Conservation (phyloP, 768 basidiomycete species). For the Mycena alexandri region DNA sequence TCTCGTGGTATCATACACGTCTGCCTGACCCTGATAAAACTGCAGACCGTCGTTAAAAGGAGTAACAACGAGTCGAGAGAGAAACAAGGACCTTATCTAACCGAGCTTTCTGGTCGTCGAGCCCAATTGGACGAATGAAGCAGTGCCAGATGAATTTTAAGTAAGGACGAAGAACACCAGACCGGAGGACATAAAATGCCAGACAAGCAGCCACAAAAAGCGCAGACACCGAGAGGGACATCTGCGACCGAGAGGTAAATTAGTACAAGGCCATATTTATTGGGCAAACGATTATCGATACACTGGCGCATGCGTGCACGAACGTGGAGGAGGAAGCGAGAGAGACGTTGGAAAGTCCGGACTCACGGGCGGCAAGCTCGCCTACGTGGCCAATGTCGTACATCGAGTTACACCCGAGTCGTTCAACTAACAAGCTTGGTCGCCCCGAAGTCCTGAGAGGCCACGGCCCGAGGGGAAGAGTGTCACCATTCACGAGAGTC, state of each 20-base stretch:
- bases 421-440: too few species aligned
- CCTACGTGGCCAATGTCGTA: neutral
- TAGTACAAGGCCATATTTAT: slow-evolving; percentile 21
- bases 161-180: slow-evolving; percentile 51
- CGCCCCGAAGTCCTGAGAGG: too few species aligned
- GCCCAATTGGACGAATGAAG: slow-evolving; percentile 58
- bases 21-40: slow-evolving; percentile 79
- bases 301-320: slow-evolving; percentile 25
- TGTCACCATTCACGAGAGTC: too few species aligned
- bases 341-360: slow-evolving; percentile 10
- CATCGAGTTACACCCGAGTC: too few species aligned
- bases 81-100: slow-evolving; percentile 55
- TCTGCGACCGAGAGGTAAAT: neutral
- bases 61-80: slow-evolving; percentile 20
- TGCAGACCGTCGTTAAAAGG: slow-evolving; percentile 35
- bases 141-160: slow-evolving; percentile 65
- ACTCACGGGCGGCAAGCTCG: slow-evolving; percentile 10
- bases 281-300: neutral
- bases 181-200: slow-evolving; percentile 34
- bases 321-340: slow-evolving; percentile 18
- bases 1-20: slow-evolving; percentile 79
- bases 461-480: too few species aligned
- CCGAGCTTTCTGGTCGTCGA: slow-evolving; percentile 56
- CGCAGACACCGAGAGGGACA: slow-evolving; percentile 17
- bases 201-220: slow-evolving; percentile 22